phyloP scores from a whole-genome alignment of 345 rosid species.

The Reutealis trisperma region DNA sequence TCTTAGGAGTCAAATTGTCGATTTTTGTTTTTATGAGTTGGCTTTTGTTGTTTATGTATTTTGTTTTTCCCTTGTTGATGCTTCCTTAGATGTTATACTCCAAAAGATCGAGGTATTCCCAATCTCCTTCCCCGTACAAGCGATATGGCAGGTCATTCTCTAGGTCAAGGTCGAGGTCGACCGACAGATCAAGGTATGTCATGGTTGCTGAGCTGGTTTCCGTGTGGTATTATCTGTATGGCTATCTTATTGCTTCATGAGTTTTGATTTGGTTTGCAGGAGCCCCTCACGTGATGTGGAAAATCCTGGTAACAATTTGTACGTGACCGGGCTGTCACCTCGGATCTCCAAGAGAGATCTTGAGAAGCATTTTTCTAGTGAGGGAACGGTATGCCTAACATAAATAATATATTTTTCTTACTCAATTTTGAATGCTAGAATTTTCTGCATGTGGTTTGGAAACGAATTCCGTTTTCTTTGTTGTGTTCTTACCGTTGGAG shows the following conservation, averaged over 20 bases:
- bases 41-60: background rate
- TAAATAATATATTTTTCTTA: background rate
- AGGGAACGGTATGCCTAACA: constrained; percentile 60
- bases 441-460: background rate
- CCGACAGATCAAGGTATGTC: constrained; percentile 49
- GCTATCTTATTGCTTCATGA: background rate
- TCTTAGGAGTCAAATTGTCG: too few relatives aligned
- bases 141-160: constrained; percentile 51
- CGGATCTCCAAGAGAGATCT: constrained; percentile 73
- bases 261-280: constrained; percentile 35
- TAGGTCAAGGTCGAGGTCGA: constrained; percentile 62
- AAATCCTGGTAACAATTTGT: constrained; percentile 91
- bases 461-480: background rate
- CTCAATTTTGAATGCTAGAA: background rate
- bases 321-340: constrained; percentile 89
- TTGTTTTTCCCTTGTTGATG: too few relatives aligned
- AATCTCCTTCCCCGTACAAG: constrained; percentile 55
- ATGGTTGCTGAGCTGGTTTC: background rate
- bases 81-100: constrained; percentile 73
- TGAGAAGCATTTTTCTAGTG: constrained; percentile 66
- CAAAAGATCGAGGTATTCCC: constrained; percentile 64
- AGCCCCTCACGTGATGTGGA: constrained; percentile 64
- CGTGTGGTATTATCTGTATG: too few relatives aligned
- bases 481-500: background rate
- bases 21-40: background rate